Evolutionary conservation across 495 filamentous ascomycete genomes (phyloP), one percentile per base, ranked within the genome.

Genomic region (Aspergillus egyptiacus): DNA sequence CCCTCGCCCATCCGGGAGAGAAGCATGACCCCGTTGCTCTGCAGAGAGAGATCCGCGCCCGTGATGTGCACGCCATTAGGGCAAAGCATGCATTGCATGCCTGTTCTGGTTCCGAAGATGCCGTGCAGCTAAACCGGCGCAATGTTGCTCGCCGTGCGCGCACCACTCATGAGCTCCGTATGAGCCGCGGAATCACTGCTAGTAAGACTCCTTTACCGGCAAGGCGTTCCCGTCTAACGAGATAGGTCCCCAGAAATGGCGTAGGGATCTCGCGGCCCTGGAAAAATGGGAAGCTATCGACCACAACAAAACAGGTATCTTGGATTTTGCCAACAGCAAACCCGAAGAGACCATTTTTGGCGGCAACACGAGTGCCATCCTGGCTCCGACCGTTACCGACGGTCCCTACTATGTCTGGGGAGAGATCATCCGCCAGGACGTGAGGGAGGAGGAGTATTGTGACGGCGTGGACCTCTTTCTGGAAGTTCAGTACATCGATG

Each of bases 401-500:
- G 76, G 77, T 0, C 76, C 77, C 0, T 79, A 78, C 66, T 79
- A 76, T 50, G 71, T 79, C 15, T 70, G 67, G 51, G 76, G 73
- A 19, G 73, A 77, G 53, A 61, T 71, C 24, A 62, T 70, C 37
- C 64, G 73, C 15, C 57, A 68, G 37, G 65, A 75, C 39, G 63
- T 75, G 39, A 70, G 64, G 49, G 73, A 74, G 44, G 56, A 63
- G 6, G 9, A 60, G 15, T 67, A 63, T 50, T 69, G 56, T 3
- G 68, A 75, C 25, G 72, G 74, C 25, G 53, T 77, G 13, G 69
- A 75, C 53, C 10, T 70, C 6, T 65, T 59, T 56, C 59, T 77
- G 4, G 70, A 77, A 40, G 61, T 72, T 30, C 74, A 77, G 40
- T 73, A 74, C 54, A 69, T 77, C 38, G 72, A 73, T 56, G 65